These are phyloP conservation scores for Spathaspora arborariae DNA, from an alignment of 805 yeast genomes.

Conservation along the genomic window DNA sequence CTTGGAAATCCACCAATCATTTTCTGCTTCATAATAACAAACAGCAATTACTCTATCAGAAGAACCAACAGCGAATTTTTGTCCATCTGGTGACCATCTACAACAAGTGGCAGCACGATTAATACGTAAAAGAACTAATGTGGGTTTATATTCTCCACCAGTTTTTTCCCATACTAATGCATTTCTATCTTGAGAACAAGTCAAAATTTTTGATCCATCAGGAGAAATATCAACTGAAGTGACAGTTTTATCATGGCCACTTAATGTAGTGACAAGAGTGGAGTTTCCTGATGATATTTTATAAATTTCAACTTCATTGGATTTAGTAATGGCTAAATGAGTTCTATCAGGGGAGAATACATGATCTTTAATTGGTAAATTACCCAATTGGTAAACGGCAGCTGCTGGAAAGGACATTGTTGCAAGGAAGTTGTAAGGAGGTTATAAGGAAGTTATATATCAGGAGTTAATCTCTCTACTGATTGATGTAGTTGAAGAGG, in stretches of 20 bases:
- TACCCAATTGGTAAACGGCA: conserved; percentile 62
- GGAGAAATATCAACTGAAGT: conserved; percentile 90
- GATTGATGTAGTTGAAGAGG: conserved; percentile 6
- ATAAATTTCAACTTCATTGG: conserved; percentile 71
- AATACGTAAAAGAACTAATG: conserved; percentile 87
- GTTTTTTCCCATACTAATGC: conserved; percentile 89
- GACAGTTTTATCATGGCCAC: conserved; percentile 88
- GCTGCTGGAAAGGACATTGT: conserved; percentile 25
- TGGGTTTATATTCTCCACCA: conserved; percentile 68
- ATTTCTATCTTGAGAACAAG: conserved; percentile 96
- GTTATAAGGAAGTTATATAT: not conserved
- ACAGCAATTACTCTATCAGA: conserved; percentile 93
- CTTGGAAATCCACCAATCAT: conserved; percentile 99
- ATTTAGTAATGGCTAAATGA: conserved; percentile 77
- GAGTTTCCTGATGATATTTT: conserved; percentile 51
- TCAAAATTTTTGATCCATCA: conserved; percentile 80
- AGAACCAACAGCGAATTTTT: conserved; percentile 94
- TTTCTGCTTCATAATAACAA: conserved; percentile 92
- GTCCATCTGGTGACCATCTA: conserved; percentile 93
- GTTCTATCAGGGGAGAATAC: conserved; percentile 68
- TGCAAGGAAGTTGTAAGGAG: not conserved
- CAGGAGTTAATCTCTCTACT: conserved; percentile 26
- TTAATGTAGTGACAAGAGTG: conserved; percentile 57
- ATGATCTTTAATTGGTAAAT: conserved; percentile 87
- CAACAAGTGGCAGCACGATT: conserved; percentile 94